phyloP scores from a whole-genome alignment of 2,329 filamentous ascomycete genomes.

The Ustulina deusta region DNA sequence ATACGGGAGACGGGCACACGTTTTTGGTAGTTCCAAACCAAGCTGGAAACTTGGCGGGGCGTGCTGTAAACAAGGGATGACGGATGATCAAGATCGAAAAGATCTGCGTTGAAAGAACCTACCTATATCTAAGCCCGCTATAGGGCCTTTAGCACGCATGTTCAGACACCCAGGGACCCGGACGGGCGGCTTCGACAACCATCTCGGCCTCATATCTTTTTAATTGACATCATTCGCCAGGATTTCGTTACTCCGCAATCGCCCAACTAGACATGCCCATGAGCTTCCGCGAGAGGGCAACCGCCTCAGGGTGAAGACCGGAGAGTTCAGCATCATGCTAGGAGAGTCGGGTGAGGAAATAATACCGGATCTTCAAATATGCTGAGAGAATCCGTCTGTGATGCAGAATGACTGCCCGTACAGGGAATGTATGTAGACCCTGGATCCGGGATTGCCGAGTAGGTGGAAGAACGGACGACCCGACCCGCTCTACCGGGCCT shows the following conservation, averaged over 20 bases:
- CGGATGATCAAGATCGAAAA: not conserved
- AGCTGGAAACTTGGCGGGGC: not conserved
- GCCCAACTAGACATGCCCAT: not conserved
- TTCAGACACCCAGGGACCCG: not conserved
- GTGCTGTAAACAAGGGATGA: not conserved
- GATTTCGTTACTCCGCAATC: not conserved
- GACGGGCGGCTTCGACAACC: not conserved
- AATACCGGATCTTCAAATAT: not conserved
- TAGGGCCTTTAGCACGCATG: not conserved
- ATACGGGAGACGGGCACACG: not conserved
- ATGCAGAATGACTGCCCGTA: not conserved
- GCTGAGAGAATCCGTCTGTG: not conserved
- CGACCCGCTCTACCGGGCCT: constrained; percentile 3
- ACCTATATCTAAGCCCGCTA: not conserved
- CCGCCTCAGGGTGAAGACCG: not conserved
- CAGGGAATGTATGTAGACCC: not conserved
- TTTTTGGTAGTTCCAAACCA: not conserved
- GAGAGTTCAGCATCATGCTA: not conserved
- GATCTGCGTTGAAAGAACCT: not conserved
- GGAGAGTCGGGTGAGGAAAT: not conserved
- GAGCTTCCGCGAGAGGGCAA: not conserved
- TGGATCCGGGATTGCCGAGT: constrained; percentile 7
- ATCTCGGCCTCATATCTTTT: not conserved
- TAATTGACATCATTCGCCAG: not conserved
- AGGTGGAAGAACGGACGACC: constrained; percentile 13